Percentiles rank a stretch among this genome's conserved stretches.
These are phyloP conservation scores for Pascua guehoae DNA, from an alignment of 1,284 basidiomycete species.

Conservation along the genomic window DNA sequence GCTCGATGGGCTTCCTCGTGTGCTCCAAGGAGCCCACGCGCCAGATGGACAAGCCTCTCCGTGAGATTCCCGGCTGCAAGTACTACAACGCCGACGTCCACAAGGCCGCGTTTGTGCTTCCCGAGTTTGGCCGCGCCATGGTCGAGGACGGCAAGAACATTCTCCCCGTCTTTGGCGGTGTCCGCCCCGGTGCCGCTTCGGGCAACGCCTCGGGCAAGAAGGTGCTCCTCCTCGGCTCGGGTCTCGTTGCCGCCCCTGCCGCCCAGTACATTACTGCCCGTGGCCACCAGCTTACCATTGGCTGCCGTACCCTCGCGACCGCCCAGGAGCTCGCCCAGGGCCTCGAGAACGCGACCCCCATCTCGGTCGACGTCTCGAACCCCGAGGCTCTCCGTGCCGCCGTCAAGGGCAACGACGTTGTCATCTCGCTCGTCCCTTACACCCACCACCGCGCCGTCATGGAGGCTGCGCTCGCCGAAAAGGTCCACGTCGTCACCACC, in stretches of 20 bases:
- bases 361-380: constrained; percentile 80
- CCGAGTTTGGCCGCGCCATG: constrained; percentile 79
- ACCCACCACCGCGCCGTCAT: constrained; percentile 87
- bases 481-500: constrained; percentile 89
- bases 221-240: constrained; percentile 87
- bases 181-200: constrained; percentile 53
- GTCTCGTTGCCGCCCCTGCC: constrained; percentile 89
- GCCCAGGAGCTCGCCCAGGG: constrained; percentile 67
- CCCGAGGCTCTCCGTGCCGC: constrained; percentile 69
- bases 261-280: constrained; percentile 89
- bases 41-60: constrained; percentile 65
- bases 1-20: constrained; percentile 94
- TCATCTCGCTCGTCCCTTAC: constrained; percentile 97
- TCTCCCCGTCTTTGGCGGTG: constrained; percentile 60
- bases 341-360: constrained; percentile 66
- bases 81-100: constrained; percentile 17
- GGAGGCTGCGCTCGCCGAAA: constrained; percentile 90
- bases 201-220: constrained; percentile 59
- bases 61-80: constrained; percentile 62
- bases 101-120: constrained; percentile 75
- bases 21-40: constrained; percentile 74
- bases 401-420: constrained; percentile 83
- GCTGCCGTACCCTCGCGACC: constrained; percentile 75
- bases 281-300: constrained; percentile 76
- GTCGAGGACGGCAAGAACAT: constrained; percentile 69